These are phyloP conservation scores for Sugiyamaella grinbergsii DNA, from an alignment of 1,139 yeast genomes.

Conservation along the genomic window DNA sequence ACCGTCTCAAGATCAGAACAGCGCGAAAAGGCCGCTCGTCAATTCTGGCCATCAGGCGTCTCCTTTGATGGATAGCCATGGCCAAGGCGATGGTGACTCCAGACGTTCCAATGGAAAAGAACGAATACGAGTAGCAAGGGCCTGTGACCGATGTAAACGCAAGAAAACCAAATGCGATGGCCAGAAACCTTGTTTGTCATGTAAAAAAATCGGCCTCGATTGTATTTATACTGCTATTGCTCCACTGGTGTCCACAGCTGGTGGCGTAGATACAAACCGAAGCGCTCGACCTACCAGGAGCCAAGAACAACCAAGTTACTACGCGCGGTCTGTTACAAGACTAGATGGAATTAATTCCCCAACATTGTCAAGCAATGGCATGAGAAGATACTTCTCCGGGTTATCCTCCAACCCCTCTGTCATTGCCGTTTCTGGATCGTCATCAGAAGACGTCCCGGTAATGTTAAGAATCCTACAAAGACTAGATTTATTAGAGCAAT, in stretches of 20 bases:
- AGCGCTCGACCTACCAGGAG: not conserved
- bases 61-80: not conserved
- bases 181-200: slow-evolving; percentile 55
- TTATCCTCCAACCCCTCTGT: slow-evolving; percentile 4
- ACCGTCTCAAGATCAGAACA: too few relatives aligned
- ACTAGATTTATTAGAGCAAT: slow-evolving; percentile 14
- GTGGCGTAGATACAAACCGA: not conserved
- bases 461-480: slow-evolving; percentile 15
- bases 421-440: slow-evolving; percentile 3
- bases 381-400: slow-evolving; percentile 10
- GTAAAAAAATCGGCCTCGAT: slow-evolving; percentile 49
- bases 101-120: slow-evolving; percentile 20
- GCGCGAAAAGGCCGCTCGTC: too few relatives aligned
- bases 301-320: slow-evolving; percentile 7
- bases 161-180: slow-evolving; percentile 69
- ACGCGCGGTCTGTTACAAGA: slow-evolving; percentile 15
- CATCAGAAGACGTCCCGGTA: slow-evolving; percentile 12
- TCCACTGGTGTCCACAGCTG: not conserved
- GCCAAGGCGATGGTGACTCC: not conserved
- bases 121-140: slow-evolving; percentile 49
- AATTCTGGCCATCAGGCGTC: not conserved
- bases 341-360: slow-evolving; percentile 4
- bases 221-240: slow-evolving; percentile 42
- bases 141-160: slow-evolving; percentile 62
- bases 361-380: not conserved